Percentiles rank a stretch among this genome's conserved stretches.
Evolutionary conservation across 805 yeast genomes (phyloP).

Genomic region (Starmerella riodocensis): DNA sequence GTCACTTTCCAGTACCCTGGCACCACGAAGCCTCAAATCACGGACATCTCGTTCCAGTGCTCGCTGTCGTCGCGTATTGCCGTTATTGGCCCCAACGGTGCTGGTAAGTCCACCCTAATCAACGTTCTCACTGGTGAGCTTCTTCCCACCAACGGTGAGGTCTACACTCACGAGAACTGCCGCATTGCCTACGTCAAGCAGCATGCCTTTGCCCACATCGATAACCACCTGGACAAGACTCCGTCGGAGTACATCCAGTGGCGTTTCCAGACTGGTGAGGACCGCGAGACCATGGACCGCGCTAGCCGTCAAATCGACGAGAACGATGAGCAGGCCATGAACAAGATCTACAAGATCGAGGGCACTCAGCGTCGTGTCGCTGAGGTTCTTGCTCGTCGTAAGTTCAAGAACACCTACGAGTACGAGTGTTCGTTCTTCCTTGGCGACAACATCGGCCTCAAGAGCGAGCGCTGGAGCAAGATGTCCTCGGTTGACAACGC

Average conservation of each 20-base stretch:
- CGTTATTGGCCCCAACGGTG: constrained; percentile 99
- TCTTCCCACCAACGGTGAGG: constrained; percentile 96
- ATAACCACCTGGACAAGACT: constrained; percentile 96
- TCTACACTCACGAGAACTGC: constrained; percentile 98
- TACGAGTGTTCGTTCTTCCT: constrained; percentile 94
- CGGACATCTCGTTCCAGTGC: constrained; percentile 93
- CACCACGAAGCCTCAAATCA: constrained; percentile 88
- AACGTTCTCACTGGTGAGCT: constrained; percentile 99
- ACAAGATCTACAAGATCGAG: constrained; percentile 98
- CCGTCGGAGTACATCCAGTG: constrained; percentile 99
- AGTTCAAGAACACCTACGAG: constrained; percentile 99
- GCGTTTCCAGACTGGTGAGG: constrained; percentile 99
- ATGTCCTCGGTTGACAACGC: constrained; percentile 99
- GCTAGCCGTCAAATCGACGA: constrained; percentile 98
- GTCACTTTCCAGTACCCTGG: constrained; percentile 99
- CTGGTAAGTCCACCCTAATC: constrained; percentile 98
- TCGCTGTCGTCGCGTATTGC: constrained; percentile 99
- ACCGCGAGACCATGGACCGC: constrained; percentile 99
- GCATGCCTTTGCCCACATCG: constrained; percentile 99
- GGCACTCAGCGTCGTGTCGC: constrained; percentile 96
- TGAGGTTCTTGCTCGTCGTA: constrained; percentile 91
- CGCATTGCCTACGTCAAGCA: constrained; percentile 99
- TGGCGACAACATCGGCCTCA: constrained; percentile 98
- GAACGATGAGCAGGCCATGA: constrained; percentile 94
- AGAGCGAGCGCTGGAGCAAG: constrained; percentile 98